These are phyloP conservation scores for Suhomyces anneliseae DNA, from an alignment of 1,139 yeast genomes.

Conservation along the genomic window DNA sequence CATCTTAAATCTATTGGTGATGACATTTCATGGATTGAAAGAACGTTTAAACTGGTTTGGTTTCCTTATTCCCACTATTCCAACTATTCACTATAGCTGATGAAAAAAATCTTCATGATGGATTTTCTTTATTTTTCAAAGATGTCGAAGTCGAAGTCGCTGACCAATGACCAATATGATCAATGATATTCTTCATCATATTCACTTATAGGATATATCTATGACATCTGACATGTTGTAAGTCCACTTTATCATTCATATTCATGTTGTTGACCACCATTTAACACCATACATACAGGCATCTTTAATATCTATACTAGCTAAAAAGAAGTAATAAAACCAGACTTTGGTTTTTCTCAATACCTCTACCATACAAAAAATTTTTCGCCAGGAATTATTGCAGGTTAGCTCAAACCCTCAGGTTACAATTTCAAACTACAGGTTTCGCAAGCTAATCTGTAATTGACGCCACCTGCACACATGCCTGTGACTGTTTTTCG, in stretches of 20 bases:
- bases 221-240: not conserved
- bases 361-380: constrained; percentile 9
- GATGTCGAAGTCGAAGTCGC: too few species aligned
- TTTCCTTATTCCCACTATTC: too few species aligned
- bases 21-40: not conserved
- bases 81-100: too few species aligned
- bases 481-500: constrained; percentile 13
- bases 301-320: constrained; percentile 21
- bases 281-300: constrained; percentile 26
- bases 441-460: not conserved
- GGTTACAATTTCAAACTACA: constrained; percentile 2
- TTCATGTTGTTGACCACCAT: not conserved
- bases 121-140: too few species aligned
- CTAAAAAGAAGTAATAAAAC: constrained; percentile 9
- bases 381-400: constrained; percentile 7
- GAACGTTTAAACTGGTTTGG: too few species aligned
- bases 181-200: too few species aligned
- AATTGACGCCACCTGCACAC: not conserved
- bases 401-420: constrained; percentile 1
- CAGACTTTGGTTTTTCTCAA: not conserved
- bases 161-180: too few species aligned
- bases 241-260: not conserved
- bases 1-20: not conserved
- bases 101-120: too few species aligned
- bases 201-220: too few species aligned